Evolutionary conservation across 2,329 filamentous ascomycete genomes (phyloP), one percentile per base, ranked within the genome.

Genomic region (Aspergillus calidoustus): DNA sequence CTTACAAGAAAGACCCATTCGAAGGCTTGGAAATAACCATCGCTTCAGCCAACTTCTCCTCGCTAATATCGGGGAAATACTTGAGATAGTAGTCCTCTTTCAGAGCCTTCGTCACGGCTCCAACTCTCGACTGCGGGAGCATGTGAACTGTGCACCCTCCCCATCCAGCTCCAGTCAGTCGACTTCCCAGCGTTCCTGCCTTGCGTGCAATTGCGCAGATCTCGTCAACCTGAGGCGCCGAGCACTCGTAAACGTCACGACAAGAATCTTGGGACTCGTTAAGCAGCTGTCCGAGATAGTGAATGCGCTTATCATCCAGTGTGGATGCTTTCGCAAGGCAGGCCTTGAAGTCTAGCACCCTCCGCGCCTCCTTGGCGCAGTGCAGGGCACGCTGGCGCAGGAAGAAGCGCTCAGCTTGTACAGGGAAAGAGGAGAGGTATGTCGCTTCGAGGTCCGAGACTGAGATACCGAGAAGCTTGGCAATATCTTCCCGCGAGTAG

Each of bases 91-190:
- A 99, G 73, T 93, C 88, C 65, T 85, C 84, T 70, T 91, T 87
- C 85, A 95, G 88, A 5, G 91, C 91, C 71, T 86, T 83, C 75
- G 86, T 92, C 23, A 99, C 91, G 28, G 82, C 86, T 5, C 89
- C 88, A 0, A 97, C 90, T 77, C 90, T 94, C 71, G 92, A 86
- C 61, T 88, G 91, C 0, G 94, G 91, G 56, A 98, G 90, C 60
- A 99, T 84, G 80, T 99, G 95, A 61, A 99, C 94, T 63, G 88
- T 95, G 80, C 95, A 98, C 2, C 95, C 95, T 64, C 95, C 95
- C 95, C 95, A 99, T 3, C 95, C 95, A 0, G 95, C 95, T 44
- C 95, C 95, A 0, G 94, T 98, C 69, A 97, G 80, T 28, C 94
- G 84, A 69, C 91, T 93, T 30, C 94, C 95, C 74, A 92, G 93